Evolutionary conservation across 2,329 filamentous ascomycete genomes (phyloP), one percentile per base, ranked within the genome.

Genomic region (Cercospora sesami): DNA sequence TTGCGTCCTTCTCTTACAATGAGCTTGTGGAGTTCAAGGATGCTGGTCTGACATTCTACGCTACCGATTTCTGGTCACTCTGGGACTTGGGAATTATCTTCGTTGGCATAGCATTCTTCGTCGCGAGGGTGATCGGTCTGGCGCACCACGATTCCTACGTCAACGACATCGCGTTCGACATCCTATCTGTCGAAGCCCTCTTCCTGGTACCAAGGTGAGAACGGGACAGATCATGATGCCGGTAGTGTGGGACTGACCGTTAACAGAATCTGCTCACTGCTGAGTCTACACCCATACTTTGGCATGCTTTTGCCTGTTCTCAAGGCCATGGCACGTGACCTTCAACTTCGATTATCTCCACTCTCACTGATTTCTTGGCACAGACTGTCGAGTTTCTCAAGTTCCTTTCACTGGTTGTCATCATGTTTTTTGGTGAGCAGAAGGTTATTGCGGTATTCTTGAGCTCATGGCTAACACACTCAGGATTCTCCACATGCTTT

Each of bases 281-380:
- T 97, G 70, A 94, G 91, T 77, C 80, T 97, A 71, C 93, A 93
- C 74, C 92, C 92, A 1, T 97, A 96, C 78, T 97, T 95, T 86
- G 94, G 92, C 51, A 95, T 91, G 0, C 80, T 95, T 42, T 94
- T 97, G 68, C 94, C 93, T 0, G 96, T 94, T 71, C 84, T 97
- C 61, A 95, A 95, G 78, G 92, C 94, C 78, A 97, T 97, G 94
- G 91, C 86, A 79, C 64, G 62, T 68, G 69, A 68, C 18, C 8
- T 3, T 6, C 12, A 65, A 69, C 70, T 8, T 31, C 10, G 26
- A 23, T 66, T 55, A 9, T 30, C 5, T 64, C 26, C 31, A 36
- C 36, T 12, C 5, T 26, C 55, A 10, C 59, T 68, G 63, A 63
- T 21, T 45, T 45, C 48, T 64, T 39, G 48, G 39, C 58, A 72